phyloP scores from a whole-genome alignment of 345 rosid genomes.

The Passiflora organensis region DNA sequence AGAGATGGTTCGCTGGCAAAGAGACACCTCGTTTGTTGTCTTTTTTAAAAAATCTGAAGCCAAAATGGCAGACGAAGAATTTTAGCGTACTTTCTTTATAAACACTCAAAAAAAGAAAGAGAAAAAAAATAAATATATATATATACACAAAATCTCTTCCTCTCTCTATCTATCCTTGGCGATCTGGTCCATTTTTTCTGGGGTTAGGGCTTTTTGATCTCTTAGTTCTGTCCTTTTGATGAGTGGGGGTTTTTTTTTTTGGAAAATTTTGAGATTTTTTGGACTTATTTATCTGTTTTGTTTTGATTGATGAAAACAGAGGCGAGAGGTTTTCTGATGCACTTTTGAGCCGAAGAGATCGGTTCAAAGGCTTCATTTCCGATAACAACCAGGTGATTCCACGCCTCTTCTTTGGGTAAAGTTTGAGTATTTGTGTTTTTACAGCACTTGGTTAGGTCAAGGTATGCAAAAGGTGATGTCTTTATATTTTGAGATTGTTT shows the following conservation, averaged over 20 bases:
- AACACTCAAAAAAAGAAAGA: background rate
- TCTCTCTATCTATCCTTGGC: slow-evolving; percentile 18
- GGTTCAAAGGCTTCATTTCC: slow-evolving; percentile 14
- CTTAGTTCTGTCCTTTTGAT: background rate
- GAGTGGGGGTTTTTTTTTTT: background rate
- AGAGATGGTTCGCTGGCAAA: slow-evolving; percentile 26
- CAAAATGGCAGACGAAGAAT: background rate
- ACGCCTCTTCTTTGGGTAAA: no score
- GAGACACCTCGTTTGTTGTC: background rate
- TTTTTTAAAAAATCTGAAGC: slow-evolving; percentile 10
- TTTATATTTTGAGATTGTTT: background rate
- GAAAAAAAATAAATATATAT: background rate
- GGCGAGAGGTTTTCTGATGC: slow-evolving; percentile 13
- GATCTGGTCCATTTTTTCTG: slow-evolving; percentile 32
- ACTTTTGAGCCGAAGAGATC: slow-evolving; percentile 28
- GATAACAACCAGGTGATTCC: slow-evolving; percentile 13
- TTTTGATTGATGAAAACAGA: slow-evolving; percentile 14
- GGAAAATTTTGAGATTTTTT: no score
- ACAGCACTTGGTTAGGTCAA: background rate
- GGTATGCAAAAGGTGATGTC: background rate
- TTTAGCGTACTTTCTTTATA: background rate
- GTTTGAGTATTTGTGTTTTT: background rate
- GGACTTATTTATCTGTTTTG: background rate
- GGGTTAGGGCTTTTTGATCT: slow-evolving; percentile 28
- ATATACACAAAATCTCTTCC: slow-evolving; percentile 1